Base-by-base conservation (phyloP, 176 grass and related monocot species). In the Oryza nivara region DNA sequence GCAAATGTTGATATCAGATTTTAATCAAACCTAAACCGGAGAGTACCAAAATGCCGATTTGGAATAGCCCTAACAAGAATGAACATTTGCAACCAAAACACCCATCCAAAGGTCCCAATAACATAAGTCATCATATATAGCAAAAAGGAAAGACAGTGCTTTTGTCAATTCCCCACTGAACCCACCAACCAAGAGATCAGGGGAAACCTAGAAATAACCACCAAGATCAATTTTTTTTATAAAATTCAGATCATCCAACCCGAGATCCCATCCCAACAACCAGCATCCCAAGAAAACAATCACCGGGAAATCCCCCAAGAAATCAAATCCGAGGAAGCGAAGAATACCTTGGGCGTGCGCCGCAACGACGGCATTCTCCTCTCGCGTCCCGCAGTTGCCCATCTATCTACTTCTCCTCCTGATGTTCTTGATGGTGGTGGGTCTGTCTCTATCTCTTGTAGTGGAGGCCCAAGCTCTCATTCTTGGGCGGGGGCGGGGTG, bases 301-400 rank as follows among this genome's bases (percentile, higher is more conserved):
- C 72, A 51, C 30, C 75, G 6, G 76, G 72, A 72, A 41, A 63
- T 58, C 15, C 10, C 23, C 23, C 14, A 54, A 66, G 74, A 86
- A 70, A 56, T 68, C 30, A 22, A 22, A 63, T 65, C 20, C 43
- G 45, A 65, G 63, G 71, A 49, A 80, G 14, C 46, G 56, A 70
- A 64, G 66, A 72, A 82, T 8, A 97, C 94, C 89, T 94, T 97
- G 92, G 75, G 92, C 87, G 43, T 98, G 96, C 76, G 96, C 92
- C 10, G 92, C 52, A 73, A 94, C 92, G 85, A 98, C 96, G 79
- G 96, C 96, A 90, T 98, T 95, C 92, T 98, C 96, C 88, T 95
- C 96, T 41, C 92, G 73, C 45, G 96, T 93, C 75, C 96, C 96
- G 70, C 96, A 98, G 77, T 98, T 98, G 58, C 94, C 94, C 94